Evolutionary conservation across 2,329 filamentous ascomycete species (phyloP).

Genomic region (Ceratocystis lukuohia): DNA sequence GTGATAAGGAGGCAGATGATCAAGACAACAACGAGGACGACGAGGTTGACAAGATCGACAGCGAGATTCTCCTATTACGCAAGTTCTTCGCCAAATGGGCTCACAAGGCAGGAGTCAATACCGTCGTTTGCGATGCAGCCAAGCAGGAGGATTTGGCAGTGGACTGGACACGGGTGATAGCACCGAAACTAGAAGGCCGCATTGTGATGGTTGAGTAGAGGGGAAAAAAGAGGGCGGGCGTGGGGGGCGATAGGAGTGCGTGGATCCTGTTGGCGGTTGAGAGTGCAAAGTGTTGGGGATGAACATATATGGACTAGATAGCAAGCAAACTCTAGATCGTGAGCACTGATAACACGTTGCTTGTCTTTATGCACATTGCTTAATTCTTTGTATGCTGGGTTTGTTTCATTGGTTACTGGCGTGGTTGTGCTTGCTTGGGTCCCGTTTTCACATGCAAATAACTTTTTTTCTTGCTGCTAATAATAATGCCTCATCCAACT

Average conservation of each 20-base stretch:
- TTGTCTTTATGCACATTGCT: not conserved
- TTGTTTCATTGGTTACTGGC: not conserved
- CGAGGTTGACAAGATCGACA: conserved; percentile 35
- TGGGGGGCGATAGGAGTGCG: not conserved
- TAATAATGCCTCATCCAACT: not conserved
- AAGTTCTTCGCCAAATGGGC: conserved; percentile 64
- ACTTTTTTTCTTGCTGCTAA: no score
- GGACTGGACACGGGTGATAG: conserved; percentile 69
- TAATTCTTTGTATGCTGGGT: not conserved
- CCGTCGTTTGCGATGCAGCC: conserved; percentile 39
- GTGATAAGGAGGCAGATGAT: no score
- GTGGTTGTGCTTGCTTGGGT: not conserved
- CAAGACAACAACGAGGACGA: conserved; percentile 26
- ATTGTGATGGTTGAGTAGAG: conserved; percentile 37
- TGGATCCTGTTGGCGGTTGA: not conserved
- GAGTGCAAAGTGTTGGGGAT: no score
- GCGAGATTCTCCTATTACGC: conserved; percentile 50
- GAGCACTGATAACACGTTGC: no score
- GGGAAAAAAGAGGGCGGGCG: no score
- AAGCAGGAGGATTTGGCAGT: conserved; percentile 47
- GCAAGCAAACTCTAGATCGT: no score
- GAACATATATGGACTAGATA: no score
- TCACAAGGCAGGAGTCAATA: conserved; percentile 48
- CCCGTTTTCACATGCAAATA: not conserved
- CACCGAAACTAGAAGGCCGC: conserved; percentile 62